A percentile compares a stretch with the other conserved stretches of the same genome.
Conservation (phyloP, 768 basidiomycete species). For the Xerocomus brunneocitrinus region DNA sequence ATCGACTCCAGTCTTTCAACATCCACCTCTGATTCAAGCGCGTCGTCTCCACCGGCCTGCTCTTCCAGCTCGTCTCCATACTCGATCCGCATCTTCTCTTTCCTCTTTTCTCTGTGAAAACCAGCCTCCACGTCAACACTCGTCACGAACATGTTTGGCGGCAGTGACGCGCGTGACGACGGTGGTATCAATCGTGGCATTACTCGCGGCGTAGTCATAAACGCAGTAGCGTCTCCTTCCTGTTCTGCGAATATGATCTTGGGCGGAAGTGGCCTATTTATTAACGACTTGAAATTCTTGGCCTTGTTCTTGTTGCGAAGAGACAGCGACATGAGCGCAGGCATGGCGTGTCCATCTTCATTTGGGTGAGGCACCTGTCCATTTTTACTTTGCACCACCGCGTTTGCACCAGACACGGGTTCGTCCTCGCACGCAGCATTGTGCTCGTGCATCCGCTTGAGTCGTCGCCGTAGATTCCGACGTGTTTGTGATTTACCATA, state of each 20-base stretch:
- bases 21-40: neutral
- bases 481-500: constrained; percentile 55
- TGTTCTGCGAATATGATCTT: constrained; percentile 52
- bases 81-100: no score
- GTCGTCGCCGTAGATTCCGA: constrained; percentile 57
- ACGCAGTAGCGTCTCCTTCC: neutral
- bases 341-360: constrained; percentile 14
- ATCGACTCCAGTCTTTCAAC: constrained; percentile 7
- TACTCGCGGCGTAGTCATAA: neutral
- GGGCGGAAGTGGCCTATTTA: constrained; percentile 29
- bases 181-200: no score
- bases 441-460: constrained; percentile 31
- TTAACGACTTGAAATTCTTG: constrained; percentile 53
- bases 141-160: no score
- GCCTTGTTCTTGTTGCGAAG: constrained; percentile 74
- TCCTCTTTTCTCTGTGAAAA: no score
- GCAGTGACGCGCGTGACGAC: no score
- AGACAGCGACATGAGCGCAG: no score
- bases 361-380: constrained; percentile 2
- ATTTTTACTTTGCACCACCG: constrained; percentile 16
- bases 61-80: no score
- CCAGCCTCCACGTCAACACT: no score
- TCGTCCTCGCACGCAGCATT: constrained; percentile 17
- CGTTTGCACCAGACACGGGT: constrained; percentile 40
- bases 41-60: no score